Percentiles rank a stretch among this genome's conserved stretches.
These are phyloP conservation scores for Dimargaris xerosporica DNA, from an alignment of 192 early-diverging fungal genomes.

Conservation along the genomic window DNA sequence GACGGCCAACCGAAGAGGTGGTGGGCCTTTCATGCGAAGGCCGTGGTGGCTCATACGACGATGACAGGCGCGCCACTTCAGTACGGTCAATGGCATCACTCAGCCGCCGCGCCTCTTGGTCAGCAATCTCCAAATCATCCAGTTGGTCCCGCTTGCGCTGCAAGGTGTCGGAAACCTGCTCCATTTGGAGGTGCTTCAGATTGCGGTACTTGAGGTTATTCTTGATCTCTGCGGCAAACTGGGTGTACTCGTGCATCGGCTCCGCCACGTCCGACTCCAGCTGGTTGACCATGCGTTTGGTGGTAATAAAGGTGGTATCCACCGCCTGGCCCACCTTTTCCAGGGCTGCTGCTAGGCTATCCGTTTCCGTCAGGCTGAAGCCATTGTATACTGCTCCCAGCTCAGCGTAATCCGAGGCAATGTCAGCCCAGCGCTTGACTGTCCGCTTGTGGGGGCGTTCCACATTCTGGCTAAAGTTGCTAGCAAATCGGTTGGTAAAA, in stretches of 20 bases:
- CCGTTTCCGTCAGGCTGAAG: constrained; percentile 76
- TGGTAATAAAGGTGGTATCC: constrained; percentile 67
- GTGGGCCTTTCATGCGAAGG: too few relatives aligned
- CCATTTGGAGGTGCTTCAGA: constrained; percentile 71
- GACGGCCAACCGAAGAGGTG: background rate
- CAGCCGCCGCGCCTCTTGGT: constrained; percentile 54
- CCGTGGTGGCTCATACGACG: too few relatives aligned
- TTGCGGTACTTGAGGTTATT: constrained; percentile 72
- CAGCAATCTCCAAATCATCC: constrained; percentile 43
- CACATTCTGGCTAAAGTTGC: constrained; percentile 59
- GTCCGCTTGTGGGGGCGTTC: constrained; percentile 62
- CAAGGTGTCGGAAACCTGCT: constrained; percentile 55
- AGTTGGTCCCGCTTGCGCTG: constrained; percentile 50
- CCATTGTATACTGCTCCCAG: constrained; percentile 87
- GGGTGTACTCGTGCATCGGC: constrained; percentile 77
- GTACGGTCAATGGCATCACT: constrained; percentile 40
- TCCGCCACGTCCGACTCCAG: constrained; percentile 71
- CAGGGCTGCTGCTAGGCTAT: constrained; percentile 61
- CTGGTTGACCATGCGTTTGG: constrained; percentile 44
- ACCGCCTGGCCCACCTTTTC: constrained; percentile 87
- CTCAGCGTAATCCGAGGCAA: constrained; percentile 65
- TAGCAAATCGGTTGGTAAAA: constrained; percentile 74
- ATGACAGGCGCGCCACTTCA: constrained; percentile 5
- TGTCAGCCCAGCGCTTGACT: constrained; percentile 54
- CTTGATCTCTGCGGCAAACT: constrained; percentile 76